A percentile compares a stretch with the other conserved stretches of the same genome.
phyloP scores from a whole-genome alignment of 257 asterid genomes.

The Sherardia arvensis region DNA sequence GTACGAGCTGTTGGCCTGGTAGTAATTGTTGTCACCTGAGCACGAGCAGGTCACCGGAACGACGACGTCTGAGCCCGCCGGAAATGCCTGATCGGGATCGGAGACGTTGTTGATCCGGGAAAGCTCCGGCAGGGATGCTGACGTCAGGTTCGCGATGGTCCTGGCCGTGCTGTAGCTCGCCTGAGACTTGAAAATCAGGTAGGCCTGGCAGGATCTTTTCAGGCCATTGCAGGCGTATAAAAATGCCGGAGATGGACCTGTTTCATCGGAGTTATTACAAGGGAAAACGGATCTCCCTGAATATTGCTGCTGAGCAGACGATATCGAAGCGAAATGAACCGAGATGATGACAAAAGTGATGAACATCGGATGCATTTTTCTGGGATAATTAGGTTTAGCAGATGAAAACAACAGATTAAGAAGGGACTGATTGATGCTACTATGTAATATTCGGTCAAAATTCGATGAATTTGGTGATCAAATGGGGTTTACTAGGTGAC shows the following conservation, averaged over 20 bases:
- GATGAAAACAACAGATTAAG: neutral
- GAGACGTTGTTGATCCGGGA: conserved; percentile 41
- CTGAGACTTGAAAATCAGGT: conserved; percentile 37
- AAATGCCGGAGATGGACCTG: conserved; percentile 31
- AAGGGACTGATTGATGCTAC: neutral
- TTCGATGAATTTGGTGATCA: neutral
- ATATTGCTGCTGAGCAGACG: conserved; percentile 40
- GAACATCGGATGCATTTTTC: conserved; percentile 3
- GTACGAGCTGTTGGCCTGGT: conserved; percentile 52
- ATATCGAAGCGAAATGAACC: conserved; percentile 11
- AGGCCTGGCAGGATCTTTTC: conserved; percentile 34
- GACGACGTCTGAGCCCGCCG: conserved; percentile 30
- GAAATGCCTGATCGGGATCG: conserved; percentile 15
- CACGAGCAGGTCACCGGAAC: conserved; percentile 54
- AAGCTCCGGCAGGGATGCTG: conserved; percentile 27
- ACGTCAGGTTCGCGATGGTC: conserved; percentile 44
- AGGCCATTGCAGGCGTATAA: conserved; percentile 44
- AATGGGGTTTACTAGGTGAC: neutral
- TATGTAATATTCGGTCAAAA: neutral
- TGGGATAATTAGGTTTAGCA: neutral
- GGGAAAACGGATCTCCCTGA: conserved; percentile 23
- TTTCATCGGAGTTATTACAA: conserved; percentile 28
- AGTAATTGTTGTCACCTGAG: conserved; percentile 30
- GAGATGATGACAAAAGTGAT: conserved; percentile 16
- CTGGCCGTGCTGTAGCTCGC: conserved; percentile 28